Conservation (phyloP, 768 basidiomycete species). For the Strobilomyces confusus region DNA sequence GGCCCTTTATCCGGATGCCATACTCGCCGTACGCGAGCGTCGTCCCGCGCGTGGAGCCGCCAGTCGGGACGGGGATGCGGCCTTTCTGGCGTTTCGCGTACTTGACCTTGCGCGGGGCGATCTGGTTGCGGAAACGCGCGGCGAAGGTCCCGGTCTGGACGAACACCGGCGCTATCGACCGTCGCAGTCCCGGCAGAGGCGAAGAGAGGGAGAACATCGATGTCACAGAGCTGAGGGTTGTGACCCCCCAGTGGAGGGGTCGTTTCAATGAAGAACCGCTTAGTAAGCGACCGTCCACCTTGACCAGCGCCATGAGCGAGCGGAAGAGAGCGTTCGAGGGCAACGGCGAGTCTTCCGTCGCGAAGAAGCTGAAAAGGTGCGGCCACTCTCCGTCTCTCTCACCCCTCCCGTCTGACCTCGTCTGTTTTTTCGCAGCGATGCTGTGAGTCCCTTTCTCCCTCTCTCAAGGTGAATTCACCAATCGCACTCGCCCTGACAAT, state of each 20-base stretch:
- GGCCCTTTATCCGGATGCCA: constrained; percentile 84
- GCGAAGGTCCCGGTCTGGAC: constrained; percentile 17
- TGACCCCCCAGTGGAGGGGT: constrained; percentile 23
- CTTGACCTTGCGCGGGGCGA: constrained; percentile 82
- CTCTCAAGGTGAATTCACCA: constrained; percentile 70
- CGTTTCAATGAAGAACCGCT: neutral
- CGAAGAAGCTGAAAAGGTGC: constrained; percentile 70
- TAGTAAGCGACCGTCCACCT: neutral
- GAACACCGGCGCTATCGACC: constrained; percentile 4
- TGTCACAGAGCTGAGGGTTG: constrained; percentile 15
- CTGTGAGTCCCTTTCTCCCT: constrained; percentile 51
- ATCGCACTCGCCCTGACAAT: constrained; percentile 49
- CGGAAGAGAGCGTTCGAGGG: constrained; percentile 60
- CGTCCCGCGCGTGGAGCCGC: constrained; percentile 91
- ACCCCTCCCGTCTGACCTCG: no score
- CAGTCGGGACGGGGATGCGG: constrained; percentile 75
- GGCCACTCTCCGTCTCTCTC: constrained; percentile 18
- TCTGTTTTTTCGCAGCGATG: no score
- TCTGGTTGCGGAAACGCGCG: constrained; percentile 46
- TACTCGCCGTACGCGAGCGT: constrained; percentile 89
- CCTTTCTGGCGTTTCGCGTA: constrained; percentile 91
- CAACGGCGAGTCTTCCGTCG: constrained; percentile 41
- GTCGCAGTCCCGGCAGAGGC: constrained; percentile 14
- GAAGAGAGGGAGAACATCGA: constrained; percentile 17
- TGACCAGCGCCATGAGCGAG: constrained; percentile 51